Evolutionary conservation across 352 stramenopile genomes (phyloP).

Genomic region (Globisporangium emineosum): DNA sequence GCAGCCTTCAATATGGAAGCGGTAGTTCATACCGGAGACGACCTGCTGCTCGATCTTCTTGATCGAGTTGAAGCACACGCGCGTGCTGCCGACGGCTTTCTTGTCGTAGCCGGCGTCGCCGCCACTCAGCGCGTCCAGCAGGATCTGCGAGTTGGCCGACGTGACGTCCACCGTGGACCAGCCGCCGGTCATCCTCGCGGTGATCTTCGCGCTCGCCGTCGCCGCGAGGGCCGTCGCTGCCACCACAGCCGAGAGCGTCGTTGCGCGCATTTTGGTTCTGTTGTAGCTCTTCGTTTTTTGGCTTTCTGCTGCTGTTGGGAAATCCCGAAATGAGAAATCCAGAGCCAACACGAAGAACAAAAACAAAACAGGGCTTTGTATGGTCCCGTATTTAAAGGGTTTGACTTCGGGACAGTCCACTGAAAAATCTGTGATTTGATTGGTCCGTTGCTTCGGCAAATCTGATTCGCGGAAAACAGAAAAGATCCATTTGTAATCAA

Average conservation of each 20-base stretch:
- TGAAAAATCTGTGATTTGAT: not conserved
- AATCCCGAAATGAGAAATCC: not conserved
- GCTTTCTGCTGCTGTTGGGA: not conserved
- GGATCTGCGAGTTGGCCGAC: constrained; percentile 2
- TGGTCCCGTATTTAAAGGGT: not conserved
- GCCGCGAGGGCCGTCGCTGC: not conserved
- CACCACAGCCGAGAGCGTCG: not conserved
- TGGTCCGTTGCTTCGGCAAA: not conserved
- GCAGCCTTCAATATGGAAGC: constrained; percentile 65
- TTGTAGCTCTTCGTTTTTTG: not conserved
- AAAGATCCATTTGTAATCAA: not conserved
- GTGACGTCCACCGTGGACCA: constrained; percentile 7
- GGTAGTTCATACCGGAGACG: constrained; percentile 75
- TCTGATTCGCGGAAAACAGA: not conserved
- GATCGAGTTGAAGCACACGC: constrained; percentile 44
- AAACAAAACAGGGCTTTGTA: not conserved
- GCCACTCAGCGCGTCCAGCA: constrained; percentile 10
- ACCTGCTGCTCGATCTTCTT: constrained; percentile 33
- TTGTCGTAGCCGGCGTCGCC: constrained; percentile 22
- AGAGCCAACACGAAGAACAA: not conserved
- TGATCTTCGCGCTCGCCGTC: not conserved
- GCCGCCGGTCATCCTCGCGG: not conserved
- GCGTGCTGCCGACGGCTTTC: constrained; percentile 22
- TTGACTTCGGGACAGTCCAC: not conserved
- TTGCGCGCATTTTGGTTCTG: not conserved